Conservation (phyloP, 2,329 filamentous ascomycete species). For the Achaetomium macrosporum region DNA sequence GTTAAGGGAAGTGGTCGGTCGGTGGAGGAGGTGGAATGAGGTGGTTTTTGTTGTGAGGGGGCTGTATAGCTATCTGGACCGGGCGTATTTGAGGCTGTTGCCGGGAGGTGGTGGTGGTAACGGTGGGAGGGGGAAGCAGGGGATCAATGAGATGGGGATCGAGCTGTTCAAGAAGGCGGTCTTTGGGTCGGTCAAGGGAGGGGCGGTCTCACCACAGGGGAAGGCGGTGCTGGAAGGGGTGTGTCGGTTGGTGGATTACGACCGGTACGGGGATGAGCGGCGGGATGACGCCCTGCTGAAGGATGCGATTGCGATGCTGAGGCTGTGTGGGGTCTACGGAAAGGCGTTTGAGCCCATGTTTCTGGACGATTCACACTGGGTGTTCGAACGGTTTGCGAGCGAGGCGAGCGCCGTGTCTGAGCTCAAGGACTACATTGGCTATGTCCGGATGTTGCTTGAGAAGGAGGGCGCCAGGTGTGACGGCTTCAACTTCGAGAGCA, state of each 20-base stretch:
- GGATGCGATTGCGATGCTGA: slow-evolving; percentile 73
- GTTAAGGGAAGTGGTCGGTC: slow-evolving; percentile 47
- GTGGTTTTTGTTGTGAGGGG: slow-evolving; percentile 75
- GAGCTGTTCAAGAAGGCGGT: slow-evolving; percentile 62
- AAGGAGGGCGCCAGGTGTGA: slow-evolving; percentile 73
- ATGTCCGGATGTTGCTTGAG: slow-evolving; percentile 62
- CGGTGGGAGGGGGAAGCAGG: slow-evolving; percentile 55
- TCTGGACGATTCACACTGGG: slow-evolving; percentile 59
- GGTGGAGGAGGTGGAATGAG: slow-evolving; percentile 73
- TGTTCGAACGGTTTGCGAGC: slow-evolving; percentile 64
- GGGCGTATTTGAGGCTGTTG: slow-evolving; percentile 65
- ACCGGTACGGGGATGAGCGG: slow-evolving; percentile 53
- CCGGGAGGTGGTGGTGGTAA: slow-evolving; percentile 3
- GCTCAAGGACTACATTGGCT: slow-evolving; percentile 69
- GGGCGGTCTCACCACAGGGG: slow-evolving; percentile 28
- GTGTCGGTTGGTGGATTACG: slow-evolving; percentile 67
- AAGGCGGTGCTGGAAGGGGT: slow-evolving; percentile 51
- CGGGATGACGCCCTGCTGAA: slow-evolving; percentile 63
- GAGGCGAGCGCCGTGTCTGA: slow-evolving; percentile 54
- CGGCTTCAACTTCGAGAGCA: slow-evolving; percentile 72
- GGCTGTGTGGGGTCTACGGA: slow-evolving; percentile 76
- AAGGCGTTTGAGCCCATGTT: slow-evolving; percentile 74
- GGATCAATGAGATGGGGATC: slow-evolving; percentile 77
- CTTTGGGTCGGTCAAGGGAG: slow-evolving; percentile 34
- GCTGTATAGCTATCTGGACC: slow-evolving; percentile 90